Base-by-base conservation (phyloP, 306 rosid genomes). In the Fragaria nilgerrensis region DNA sequence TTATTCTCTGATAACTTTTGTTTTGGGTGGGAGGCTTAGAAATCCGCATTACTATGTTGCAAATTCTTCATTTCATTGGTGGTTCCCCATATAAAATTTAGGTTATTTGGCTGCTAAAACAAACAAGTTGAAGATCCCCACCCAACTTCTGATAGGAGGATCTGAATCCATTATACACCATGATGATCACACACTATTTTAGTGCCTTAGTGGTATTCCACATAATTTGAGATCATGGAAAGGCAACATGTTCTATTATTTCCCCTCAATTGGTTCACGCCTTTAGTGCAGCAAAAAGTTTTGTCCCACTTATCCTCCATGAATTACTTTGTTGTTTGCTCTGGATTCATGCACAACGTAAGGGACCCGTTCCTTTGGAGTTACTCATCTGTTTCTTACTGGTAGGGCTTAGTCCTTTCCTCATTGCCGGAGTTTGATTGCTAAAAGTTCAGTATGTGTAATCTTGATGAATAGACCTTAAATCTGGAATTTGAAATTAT, bases 231-330 rank as follows among this genome's bases (percentile, higher is more conserved):
- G 62, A 49, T 50, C 62, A 32, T n/a, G 14, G n/a, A 1, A 52
- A 34, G 65, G 36, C 65, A 36, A 72, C 50, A 48, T 14, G 25
- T 34, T 2, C 11, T 63, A 48, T 14, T 48, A 22, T n/a, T 13
- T 32, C 19, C 27, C 36, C 15, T 70, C 73, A 37, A 56, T 5
- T 61, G 64, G 64, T 32, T 45, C 29, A 44, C 9, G 3, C 17
- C 20, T 1, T 20, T 8, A 58, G 68, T 74, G 68, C 25, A n/a
- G 6, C 41, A 14, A 14, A 74, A 23, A 56, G 68, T 16, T 78
- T 32, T 72, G n/a, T 19, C 65, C 73, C 66, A 36, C 82, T 62
- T 16, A 62, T 63, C 77, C 34, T 15, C 29, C 65, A 27, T 15
- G 9, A 9, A 19, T 44, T 15, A 22, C 17, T 43, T 37, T 55